Evolutionary conservation across 2,329 filamentous ascomycete genomes (phyloP).

Genomic region (Colletotrichum gigasporum): DNA sequence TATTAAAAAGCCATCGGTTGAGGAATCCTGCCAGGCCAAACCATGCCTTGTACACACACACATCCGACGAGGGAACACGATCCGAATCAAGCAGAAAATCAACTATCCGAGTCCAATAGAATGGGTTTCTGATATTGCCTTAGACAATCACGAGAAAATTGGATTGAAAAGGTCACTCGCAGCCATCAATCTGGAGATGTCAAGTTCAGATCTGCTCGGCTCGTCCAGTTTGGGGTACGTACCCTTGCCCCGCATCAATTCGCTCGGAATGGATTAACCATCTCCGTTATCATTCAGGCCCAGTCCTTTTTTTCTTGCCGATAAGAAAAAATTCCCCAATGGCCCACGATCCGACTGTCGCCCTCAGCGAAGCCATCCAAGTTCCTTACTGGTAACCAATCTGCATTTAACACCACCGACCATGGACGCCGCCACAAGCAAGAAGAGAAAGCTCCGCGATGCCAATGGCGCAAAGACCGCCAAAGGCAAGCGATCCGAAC

Average conservation of each 20-base stretch:
- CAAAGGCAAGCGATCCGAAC: conserved; percentile 48
- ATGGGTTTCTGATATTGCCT: too few species aligned
- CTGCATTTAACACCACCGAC: conserved; percentile 16
- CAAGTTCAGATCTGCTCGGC: too few species aligned
- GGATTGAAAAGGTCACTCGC: too few species aligned
- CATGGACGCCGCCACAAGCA: conserved; percentile 42
- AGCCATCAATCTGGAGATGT: background rate
- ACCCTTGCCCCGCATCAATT: background rate
- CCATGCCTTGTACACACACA: too few species aligned
- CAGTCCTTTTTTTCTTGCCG: conserved; percentile 12
- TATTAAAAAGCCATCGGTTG: too few species aligned
- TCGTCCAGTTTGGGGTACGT: background rate
- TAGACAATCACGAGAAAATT: too few species aligned
- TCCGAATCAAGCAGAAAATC: too few species aligned
- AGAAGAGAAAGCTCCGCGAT: conserved; percentile 54
- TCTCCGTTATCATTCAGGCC: conserved; percentile 14
- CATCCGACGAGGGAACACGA: too few species aligned
- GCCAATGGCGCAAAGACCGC: conserved; percentile 39
- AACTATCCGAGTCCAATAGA: too few species aligned
- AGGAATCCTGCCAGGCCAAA: too few species aligned
- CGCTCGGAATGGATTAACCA: conserved; percentile 19
- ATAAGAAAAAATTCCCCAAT: conserved; percentile 33
- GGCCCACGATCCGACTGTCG: background rate
- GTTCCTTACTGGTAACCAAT: background rate
- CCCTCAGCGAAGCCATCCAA: background rate